Base-by-base conservation (phyloP, 2,329 filamentous ascomycete species). In the Calonectria pteridis region DNA sequence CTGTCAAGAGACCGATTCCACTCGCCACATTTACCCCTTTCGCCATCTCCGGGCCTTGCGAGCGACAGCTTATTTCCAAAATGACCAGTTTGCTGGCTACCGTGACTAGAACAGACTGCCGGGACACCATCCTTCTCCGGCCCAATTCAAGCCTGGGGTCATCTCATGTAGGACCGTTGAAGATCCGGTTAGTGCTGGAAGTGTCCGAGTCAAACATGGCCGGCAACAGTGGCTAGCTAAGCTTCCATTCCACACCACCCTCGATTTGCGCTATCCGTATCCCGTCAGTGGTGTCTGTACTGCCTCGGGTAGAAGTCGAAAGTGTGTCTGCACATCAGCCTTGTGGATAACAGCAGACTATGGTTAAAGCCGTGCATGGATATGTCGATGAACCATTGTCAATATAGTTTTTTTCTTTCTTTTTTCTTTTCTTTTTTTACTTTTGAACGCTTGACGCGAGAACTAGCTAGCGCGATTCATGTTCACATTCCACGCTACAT, bases 181-280 rank as follows among this genome's bases (percentile, higher is more conserved):
- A 51, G 31, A 50, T 78, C 51, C 31, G 50, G 51, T 46, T 55
- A 40, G 51, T 63, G 43, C 20, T 43, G 18, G 28, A 64, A 64
- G 37, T 43, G 53, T 70, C 75, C 69, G 77, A 79, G 73, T 79
- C 77, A 77, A 78, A 71, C 53, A 67, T 49, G 50, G 50, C 40
- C 43, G 63, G 51, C 43, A 55, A 40, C 37, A 37, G n/a, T 40
- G 16, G 23, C 18, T 7, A 35, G 13, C 55, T 20, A 20, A 20
- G 23, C 6, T 37, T 40, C 40, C 14, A 14, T 62, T 26, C 51
- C 51, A 29, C 55, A 26, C 14, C 55, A 28, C 35, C 23, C 23
- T 23, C 14, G 6, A 16, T 14, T 59, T 40, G 23, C 37, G 33
- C 23, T 37, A 14, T 4, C 35, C 23, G 10, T 20, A 11, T 28